Conservation (phyloP, 1,284 basidiomycete genomes). For the Trametes hirsuta region DNA sequence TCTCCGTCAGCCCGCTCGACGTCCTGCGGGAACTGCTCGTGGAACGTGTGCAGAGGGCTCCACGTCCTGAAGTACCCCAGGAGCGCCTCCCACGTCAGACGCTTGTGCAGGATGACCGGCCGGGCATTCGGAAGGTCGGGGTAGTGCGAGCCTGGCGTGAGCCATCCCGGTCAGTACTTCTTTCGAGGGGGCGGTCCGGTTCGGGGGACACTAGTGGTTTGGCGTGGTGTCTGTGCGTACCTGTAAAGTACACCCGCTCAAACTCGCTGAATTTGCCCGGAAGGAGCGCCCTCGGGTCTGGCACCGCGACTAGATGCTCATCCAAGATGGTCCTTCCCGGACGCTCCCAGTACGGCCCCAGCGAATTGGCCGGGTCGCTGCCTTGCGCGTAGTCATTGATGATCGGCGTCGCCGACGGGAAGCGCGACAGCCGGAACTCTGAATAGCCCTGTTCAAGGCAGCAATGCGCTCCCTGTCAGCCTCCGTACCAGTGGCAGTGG, state of each 20-base stretch:
- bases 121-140: slow-evolving; percentile 46
- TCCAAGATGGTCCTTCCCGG: slow-evolving; percentile 82
- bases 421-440: slow-evolving; percentile 70
- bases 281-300: slow-evolving; percentile 51
- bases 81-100: slow-evolving; percentile 66
- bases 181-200: not conserved
- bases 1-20: slow-evolving; percentile 52
- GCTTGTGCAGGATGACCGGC: slow-evolving; percentile 62
- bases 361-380: slow-evolving; percentile 49
- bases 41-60: slow-evolving; percentile 74
- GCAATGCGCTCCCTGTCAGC: not conserved
- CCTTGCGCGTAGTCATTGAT: slow-evolving; percentile 68
- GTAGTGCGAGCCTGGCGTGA: slow-evolving; percentile 41
- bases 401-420: slow-evolving; percentile 59
- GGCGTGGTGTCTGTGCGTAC: slow-evolving; percentile 30
- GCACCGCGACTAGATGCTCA: slow-evolving; percentile 69
- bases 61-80: slow-evolving; percentile 74
- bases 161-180: not conserved
- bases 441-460: slow-evolving; percentile 64
- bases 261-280: slow-evolving; percentile 43
- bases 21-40: slow-evolving; percentile 68
- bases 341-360: slow-evolving; percentile 81
- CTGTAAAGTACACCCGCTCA: slow-evolving; percentile 59
- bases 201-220: not conserved
- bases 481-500: not conserved